Percentiles rank a stretch among this genome's conserved stretches.
Evolutionary conservation across 1,139 yeast species (phyloP).

Genomic region (Hemisphaericaspora lyxosophila): DNA sequence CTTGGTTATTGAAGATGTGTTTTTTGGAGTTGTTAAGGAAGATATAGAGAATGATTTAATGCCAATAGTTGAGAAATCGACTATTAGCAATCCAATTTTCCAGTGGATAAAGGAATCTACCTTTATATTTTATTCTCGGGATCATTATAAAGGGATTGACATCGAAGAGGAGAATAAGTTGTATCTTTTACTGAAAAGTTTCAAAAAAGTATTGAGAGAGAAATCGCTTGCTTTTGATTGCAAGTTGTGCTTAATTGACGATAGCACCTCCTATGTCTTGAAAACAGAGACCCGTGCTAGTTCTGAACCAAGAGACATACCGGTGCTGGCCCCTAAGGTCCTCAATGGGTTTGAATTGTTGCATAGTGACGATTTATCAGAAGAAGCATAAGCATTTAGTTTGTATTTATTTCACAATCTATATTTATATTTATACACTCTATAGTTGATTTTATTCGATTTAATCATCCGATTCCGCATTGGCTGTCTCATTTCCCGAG

Average conservation of each 20-base stretch:
- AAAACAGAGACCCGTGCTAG: constrained; percentile 23
- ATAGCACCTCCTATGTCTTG: constrained; percentile 23
- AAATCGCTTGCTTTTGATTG: constrained; percentile 51
- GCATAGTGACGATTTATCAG: constrained; percentile 11
- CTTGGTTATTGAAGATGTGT: constrained; percentile 51
- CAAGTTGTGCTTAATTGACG: constrained; percentile 43
- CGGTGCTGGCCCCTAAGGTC: constrained; percentile 9
- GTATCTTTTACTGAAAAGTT: constrained; percentile 28
- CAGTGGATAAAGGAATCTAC: constrained; percentile 44
- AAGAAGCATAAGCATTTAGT: background rate
- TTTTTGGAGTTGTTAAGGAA: constrained; percentile 52
- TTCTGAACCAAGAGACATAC: constrained; percentile 3
- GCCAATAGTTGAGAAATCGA: constrained; percentile 18
- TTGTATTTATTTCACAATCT: background rate
- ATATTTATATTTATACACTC: constrained; percentile 1
- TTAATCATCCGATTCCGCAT: too few relatives aligned
- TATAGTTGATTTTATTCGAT: constrained; percentile 9
- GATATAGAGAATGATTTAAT: constrained; percentile 29
- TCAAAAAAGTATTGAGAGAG: constrained; percentile 33
- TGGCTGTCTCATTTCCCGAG: too few relatives aligned
- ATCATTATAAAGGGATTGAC: constrained; percentile 21
- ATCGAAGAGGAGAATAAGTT: constrained; percentile 35
- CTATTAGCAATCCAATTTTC: constrained; percentile 23
- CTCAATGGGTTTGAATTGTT: constrained; percentile 20
- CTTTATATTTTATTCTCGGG: constrained; percentile 42